Evolutionary conservation across 192 early-diverging fungal genomes (phyloP), one percentile per base, ranked within the genome.

Genomic region (Linnemannia schmuckeri): DNA sequence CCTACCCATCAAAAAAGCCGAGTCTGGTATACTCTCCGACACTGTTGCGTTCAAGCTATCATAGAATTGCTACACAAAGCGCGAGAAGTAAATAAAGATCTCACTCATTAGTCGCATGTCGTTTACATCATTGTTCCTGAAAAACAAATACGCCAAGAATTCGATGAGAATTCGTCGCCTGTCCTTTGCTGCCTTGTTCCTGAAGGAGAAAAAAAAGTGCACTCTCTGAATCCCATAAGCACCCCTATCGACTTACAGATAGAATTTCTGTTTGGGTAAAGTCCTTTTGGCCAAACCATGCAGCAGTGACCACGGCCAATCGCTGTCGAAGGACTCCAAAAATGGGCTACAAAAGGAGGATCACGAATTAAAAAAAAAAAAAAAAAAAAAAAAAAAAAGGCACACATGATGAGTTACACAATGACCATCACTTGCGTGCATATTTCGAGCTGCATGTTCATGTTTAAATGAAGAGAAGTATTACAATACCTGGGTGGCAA

Each of bases 191-290:
- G 9, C n/a, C 38, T 6, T 72, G 18, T 20, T 38, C 35, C 20
- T 37, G 70, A 42, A 22, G 24, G 7, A 8, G 1, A 52, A 52
- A 6, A 17, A 4, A 30, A 49, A n/a, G n/a, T n/a, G n/a, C 33
- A 8, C 13, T 7, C 18, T 1, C 70, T 35, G 54, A 55, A 61
- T 33, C 68, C 20, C 17, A 49, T 82, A 6, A 81, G 3, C 35
- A 42, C n/a, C 35, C 74, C 8, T 75, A 33, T 74, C 24, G 13
- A 76, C 88, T 79, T 88, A 90, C 91, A 38, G 95, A 90, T 22
- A 96, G 83, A 76, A 96, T 96, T 24, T 95, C 95, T 46, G 94
- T 83, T 85, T 96, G 93, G 0, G 94, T 93, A 90, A 96, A 96
- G 77, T 96, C 96, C 75, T 88, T 82, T 78, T 96, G 95, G 57